Evolutionary conservation across 2,329 filamentous ascomycete species (phyloP), one percentile per base, ranked within the genome.

Genomic region (Ophiostoma sp.): DNA sequence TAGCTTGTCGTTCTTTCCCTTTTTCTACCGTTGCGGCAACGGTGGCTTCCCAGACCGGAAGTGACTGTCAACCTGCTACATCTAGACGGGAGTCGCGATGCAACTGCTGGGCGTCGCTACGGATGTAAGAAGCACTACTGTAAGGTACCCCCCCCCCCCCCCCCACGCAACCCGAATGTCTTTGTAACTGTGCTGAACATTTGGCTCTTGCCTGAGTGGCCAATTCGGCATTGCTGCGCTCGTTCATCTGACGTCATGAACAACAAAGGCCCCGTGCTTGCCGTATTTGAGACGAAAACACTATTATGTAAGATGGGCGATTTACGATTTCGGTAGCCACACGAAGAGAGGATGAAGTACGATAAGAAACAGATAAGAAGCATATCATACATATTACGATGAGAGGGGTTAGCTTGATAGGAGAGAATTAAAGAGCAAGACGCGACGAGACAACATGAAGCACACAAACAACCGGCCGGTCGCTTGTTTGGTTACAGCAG

Each of bases 401-500:
- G 27, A 27, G 27, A 27, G 1, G 27, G 27, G 27, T 27, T 27
- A 1, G 27, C 11, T 27, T 55, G 49, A 47, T 47, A 55, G 49
- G n/a, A 55, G 49, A 55, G n/a, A 14, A 55, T 44, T 44, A 36
- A 3, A 27, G 12, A 8, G 14, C 6, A 36, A 9, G 27, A 18
- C n/a, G 16, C n/a, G 3, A 52, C 7, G 11, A 27, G 1, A 52
- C 4, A 52, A 18, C 18, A 52, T 7, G 7, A 52, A 3, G 16
- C n/a, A 12, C 1, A 16, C 47, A 27, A 36, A 47, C 12, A 4
- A 27, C 49, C 27, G 27, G 27, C 27, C 27, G 27, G 27, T 27
- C 27, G 27, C 42, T 45, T 44, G 49, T 60, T 65, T 27, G n/a
- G 1, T 11, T 36, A 41, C 45, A 66, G 64, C 49, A 69, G 49